phyloP scores from a whole-genome alignment of 2,329 filamentous ascomycete species.

The Aureobasidium pullulans region DNA sequence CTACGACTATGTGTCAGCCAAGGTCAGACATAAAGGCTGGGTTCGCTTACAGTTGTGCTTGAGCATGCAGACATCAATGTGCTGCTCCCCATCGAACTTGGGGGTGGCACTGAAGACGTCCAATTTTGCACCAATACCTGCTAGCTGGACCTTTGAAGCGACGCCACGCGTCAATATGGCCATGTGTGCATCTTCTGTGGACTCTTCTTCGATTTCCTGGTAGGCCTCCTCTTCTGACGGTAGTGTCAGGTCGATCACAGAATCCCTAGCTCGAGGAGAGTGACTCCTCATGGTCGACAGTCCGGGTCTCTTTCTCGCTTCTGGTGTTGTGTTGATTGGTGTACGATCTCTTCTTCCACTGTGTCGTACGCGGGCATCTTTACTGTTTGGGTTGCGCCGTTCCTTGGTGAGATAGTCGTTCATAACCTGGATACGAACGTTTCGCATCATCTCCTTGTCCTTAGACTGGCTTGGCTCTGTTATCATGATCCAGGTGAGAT shows the following conservation, averaged over 20 bases:
- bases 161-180: neutral
- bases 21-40: neutral
- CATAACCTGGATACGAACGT: slow-evolving; percentile 27
- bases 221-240: neutral
- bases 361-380: slow-evolving; percentile 19
- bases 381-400: slow-evolving; percentile 20
- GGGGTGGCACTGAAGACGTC: slow-evolving; percentile 5
- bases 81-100: neutral
- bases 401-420: slow-evolving; percentile 26
- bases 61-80: slow-evolving; percentile 21
- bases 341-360: neutral
- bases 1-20: slow-evolving; percentile 13
- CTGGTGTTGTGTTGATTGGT: neutral
- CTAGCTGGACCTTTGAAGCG: neutral
- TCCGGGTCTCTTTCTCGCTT: neutral
- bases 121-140: slow-evolving; percentile 1
- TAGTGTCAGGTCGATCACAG: neutral
- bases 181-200: neutral
- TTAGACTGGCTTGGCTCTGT: slow-evolving; percentile 23
- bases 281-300: neutral
- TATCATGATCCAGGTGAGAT: slow-evolving; percentile 22
- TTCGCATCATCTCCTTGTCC: slow-evolving; percentile 23
- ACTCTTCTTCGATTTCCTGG: neutral
- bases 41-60: slow-evolving; percentile 23
- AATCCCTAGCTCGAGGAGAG: neutral